Base-by-base conservation (phyloP, 1,284 basidiomycete species). In the Boletus subluridellus region DNA sequence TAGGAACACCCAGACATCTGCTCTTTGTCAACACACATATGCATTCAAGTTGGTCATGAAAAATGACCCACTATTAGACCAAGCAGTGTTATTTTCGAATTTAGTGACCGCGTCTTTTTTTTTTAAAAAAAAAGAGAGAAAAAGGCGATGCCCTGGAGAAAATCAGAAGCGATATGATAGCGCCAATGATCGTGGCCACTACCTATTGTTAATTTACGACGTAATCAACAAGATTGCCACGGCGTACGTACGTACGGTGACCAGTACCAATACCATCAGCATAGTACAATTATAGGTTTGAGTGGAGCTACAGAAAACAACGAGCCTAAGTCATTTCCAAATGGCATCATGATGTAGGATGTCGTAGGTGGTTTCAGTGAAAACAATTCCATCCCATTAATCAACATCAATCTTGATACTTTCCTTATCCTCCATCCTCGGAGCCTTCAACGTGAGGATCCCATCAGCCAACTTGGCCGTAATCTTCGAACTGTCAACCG, bases 41-140 rank as follows among this genome's bases (percentile, higher is more conserved):
- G 21, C 49, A 21, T 24, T 24, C 24, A 24, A 24, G 24, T 44
- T 32, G 9, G 12, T 10, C 44, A 26, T 49, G 54, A 5, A 38
- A 26, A 32, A n/a, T 28, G 50, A 74, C 77, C 56, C 64, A 83
- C 85, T 77, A 62, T 80, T 82, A 8, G 69, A 62, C 86, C 85
- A 89, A 17, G 85, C 86, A 0, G 82, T 82, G 63, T 84, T 82
- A 61, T 24, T 89, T 89, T 89, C 85, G 62, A 84, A 86, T 35
- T 80, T 65, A 0, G 82, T 84, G 63, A 87, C 88, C 0, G 86
- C 87, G 45, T 28, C 28, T 6, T 28, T 28, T 81, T 83, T 54
- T 75, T 76, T 1, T 4, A 35, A 35, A 11, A 35, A 78, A 44
- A 24, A 24, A 24, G 24, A 24, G 24, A 24, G 24, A 24, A 24